Evolutionary conservation across 495 filamentous ascomycete species (phyloP).

Genomic region (Penicillium daleae): DNA sequence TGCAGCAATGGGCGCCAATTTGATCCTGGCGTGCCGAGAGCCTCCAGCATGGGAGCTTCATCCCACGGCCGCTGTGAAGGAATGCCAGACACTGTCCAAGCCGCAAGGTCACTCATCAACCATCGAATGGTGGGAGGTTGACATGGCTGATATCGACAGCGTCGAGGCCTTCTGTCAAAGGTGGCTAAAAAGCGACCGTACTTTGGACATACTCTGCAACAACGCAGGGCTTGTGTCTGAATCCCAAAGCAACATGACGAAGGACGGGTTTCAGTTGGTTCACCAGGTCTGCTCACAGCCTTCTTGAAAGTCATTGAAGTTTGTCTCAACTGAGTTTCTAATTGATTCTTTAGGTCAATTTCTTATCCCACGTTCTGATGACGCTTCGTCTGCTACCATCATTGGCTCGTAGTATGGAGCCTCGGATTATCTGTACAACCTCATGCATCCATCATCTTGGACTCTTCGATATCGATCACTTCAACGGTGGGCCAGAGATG

Average conservation of each 20-base stretch:
- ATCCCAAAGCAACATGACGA: constrained; percentile 12
- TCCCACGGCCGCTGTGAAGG: constrained; percentile 21
- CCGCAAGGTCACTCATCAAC: constrained; percentile 27
- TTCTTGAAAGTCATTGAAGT: neutral
- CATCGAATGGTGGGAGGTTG: constrained; percentile 55
- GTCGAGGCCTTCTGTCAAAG: constrained; percentile 46
- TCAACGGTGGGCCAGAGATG: constrained; percentile 8
- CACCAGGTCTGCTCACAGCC: constrained; percentile 23
- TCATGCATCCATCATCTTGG: constrained; percentile 30
- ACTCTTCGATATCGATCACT: constrained; percentile 17
- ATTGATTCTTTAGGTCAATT: constrained; percentile 25
- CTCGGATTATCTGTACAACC: constrained; percentile 33
- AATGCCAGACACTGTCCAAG: constrained; percentile 20
- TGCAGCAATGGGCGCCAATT: constrained; percentile 29
- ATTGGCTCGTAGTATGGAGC: constrained; percentile 20
- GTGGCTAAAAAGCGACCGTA: constrained; percentile 19
- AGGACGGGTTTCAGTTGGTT: constrained; percentile 31
- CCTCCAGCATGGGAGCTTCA: constrained; percentile 29
- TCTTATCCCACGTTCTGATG: constrained; percentile 29
- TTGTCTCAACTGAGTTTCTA: neutral
- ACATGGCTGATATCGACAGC: constrained; percentile 50
- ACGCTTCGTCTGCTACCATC: constrained; percentile 30
- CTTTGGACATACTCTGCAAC: constrained; percentile 33
- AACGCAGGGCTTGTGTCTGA: constrained; percentile 26
- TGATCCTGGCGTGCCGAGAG: constrained; percentile 38